Conservation (phyloP, 371 early-diverging fungal species). For the Mortierella polycephala region DNA sequence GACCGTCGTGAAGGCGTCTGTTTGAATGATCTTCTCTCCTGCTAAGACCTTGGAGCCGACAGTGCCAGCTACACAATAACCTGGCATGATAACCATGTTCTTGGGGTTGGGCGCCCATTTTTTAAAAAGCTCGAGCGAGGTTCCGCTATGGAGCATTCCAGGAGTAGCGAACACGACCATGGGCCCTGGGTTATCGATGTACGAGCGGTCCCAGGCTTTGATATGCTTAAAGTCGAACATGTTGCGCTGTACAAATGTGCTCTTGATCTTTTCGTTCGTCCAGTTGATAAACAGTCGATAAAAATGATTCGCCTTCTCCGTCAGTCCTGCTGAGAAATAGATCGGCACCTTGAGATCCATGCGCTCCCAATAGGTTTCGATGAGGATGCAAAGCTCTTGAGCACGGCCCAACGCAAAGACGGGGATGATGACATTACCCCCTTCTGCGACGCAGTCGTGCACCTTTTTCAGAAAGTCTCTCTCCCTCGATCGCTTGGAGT, state of each 20-base stretch:
- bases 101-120: conserved; percentile 90
- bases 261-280: conserved; percentile 95
- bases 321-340: conserved; percentile 94
- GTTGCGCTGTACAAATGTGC: conserved; percentile 86
- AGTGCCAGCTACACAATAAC: conserved; percentile 95
- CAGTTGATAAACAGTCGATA: conserved; percentile 95
- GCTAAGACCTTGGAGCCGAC: conserved; percentile 95
- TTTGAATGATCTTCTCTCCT: conserved; percentile 85
- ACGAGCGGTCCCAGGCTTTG: conserved; percentile 80
- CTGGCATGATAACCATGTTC: conserved; percentile 94
- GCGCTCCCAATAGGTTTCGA: conserved; percentile 97
- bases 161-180: conserved; percentile 97
- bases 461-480: conserved; percentile 93
- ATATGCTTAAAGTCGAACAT: conserved; percentile 97
- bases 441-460: conserved; percentile 84
- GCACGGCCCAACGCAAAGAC: conserved; percentile 97
- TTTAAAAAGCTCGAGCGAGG: conserved; percentile 87
- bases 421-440: conserved; percentile 96
- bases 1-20: conserved; percentile 80
- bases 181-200: conserved; percentile 79
- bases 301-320: conserved; percentile 93
- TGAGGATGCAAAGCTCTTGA: conserved; percentile 94
- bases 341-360: conserved; percentile 90
- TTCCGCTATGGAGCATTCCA: conserved; percentile 92
- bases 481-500: conserved; percentile 92